Evolutionary conservation across 176 grass and related monocot genomes (phyloP).

Genomic region (Carex cristatella): DNA sequence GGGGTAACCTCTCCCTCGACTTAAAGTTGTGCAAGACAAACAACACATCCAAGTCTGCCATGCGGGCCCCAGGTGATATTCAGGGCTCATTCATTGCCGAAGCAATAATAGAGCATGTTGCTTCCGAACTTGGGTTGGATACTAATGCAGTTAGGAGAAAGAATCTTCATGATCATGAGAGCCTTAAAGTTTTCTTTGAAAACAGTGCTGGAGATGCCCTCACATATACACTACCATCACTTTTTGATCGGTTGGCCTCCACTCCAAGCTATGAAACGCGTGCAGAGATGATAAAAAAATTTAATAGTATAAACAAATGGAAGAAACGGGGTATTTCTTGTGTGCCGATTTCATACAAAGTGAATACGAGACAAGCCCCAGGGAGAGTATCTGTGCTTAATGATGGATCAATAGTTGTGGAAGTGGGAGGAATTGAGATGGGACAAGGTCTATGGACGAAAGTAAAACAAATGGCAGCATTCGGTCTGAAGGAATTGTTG

Average conservation of each 20-base stretch:
- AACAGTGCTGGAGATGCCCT: slow-evolving; percentile 29
- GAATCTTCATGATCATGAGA: slow-evolving; percentile 66
- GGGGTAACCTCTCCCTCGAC: slow-evolving; percentile 58
- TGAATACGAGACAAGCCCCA: too few species aligned
- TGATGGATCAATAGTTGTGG: too few species aligned
- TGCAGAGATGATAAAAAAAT: neutral
- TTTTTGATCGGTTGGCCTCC: slow-evolving; percentile 57
- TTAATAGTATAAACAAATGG: too few species aligned
- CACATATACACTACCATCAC: slow-evolving; percentile 58
- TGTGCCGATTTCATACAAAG: too few species aligned
- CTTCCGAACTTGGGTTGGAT: slow-evolving; percentile 40
- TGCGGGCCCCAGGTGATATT: slow-evolving; percentile 60
- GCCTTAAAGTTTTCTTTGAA: slow-evolving; percentile 45
- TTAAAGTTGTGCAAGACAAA: slow-evolving; percentile 78
- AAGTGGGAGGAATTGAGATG: too few species aligned
- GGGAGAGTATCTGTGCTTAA: too few species aligned
- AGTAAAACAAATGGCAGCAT: too few species aligned
- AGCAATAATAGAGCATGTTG: slow-evolving; percentile 77
- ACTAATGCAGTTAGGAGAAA: slow-evolving; percentile 50
- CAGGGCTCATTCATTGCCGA: slow-evolving; percentile 89
- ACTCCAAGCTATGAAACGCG: slow-evolving; percentile 47
- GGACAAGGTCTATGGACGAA: too few species aligned
- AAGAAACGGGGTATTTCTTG: too few species aligned
- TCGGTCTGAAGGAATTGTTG: too few species aligned
- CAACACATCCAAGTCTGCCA: slow-evolving; percentile 45